Conservation (phyloP, 202 grass and related monocot species). For the Carex sylvatica region DNA sequence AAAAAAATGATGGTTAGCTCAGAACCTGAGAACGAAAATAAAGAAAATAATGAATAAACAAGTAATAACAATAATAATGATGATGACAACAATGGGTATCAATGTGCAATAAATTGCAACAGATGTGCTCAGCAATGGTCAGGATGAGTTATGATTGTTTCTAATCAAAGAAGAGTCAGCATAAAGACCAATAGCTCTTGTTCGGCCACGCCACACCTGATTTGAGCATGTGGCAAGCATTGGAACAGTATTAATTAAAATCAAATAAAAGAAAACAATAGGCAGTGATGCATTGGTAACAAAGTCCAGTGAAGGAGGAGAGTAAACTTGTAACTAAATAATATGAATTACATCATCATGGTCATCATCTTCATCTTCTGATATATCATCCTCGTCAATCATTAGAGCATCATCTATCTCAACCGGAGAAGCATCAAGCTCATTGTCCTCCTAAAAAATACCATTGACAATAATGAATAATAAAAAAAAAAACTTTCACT, state of each 20-base stretch:
- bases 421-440: slow-evolving; percentile 62
- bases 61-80: not conserved
- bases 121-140: not conserved
- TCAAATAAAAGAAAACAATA: not conserved
- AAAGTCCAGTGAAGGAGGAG: not conserved
- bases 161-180: not conserved
- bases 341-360: slow-evolving; percentile 40
- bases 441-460: slow-evolving; percentile 53
- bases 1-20: too few species aligned
- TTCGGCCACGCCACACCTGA: not conserved
- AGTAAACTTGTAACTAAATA: slow-evolving; percentile 5
- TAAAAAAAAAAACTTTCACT: not conserved
- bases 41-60: slow-evolving; percentile 20
- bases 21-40: slow-evolving; percentile 50
- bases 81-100: not conserved
- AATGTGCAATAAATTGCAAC: not conserved
- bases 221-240: not conserved
- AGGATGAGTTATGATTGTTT: not conserved
- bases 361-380: slow-evolving; percentile 83
- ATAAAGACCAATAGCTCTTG: not conserved
- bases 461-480: slow-evolving; percentile 13
- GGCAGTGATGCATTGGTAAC: not conserved
- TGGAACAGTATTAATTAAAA: not conserved
- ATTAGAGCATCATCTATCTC: slow-evolving; percentile 76
- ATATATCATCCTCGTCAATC: slow-evolving; percentile 83